A percentile compares a stretch with the other conserved stretches of the same genome.
These are phyloP conservation scores for Marasmius sp. DNA, from an alignment of 1,284 basidiomycete species.

Conservation along the genomic window DNA sequence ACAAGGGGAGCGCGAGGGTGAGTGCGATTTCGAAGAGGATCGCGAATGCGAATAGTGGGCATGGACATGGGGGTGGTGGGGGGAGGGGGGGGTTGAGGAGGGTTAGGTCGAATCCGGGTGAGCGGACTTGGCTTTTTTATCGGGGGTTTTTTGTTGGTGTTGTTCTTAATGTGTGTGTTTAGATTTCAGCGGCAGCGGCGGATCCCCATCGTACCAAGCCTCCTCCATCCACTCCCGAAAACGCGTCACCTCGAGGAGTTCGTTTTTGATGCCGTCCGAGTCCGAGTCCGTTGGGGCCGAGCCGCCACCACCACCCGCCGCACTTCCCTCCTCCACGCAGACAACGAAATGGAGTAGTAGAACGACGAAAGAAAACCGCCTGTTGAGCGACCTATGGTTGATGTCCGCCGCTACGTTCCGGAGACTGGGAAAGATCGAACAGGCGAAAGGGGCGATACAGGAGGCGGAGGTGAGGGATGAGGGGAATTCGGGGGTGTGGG, in stretches of 20 bases:
- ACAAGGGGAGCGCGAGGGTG: conserved; percentile 70
- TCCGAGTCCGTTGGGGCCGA: conserved; percentile 35
- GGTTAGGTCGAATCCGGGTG: conserved; percentile 66
- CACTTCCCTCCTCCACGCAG: conserved; percentile 36
- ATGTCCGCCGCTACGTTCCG: conserved; percentile 94
- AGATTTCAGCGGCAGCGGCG: conserved; percentile 68
- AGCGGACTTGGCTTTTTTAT: conserved; percentile 11
- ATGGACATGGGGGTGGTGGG: conserved; percentile 64
- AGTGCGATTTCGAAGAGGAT: conserved; percentile 76
- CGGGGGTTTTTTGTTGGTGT: not conserved
- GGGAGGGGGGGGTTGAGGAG: conserved; percentile 56
- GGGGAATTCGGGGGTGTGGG: conserved; percentile 89
- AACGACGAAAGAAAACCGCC: conserved; percentile 62
- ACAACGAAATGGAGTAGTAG: conserved; percentile 43
- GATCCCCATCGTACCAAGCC: conserved; percentile 70
- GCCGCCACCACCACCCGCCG: conserved; percentile 40
- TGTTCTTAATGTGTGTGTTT: conserved; percentile 5
- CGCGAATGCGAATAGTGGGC: too few species aligned
- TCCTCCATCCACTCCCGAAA: conserved; percentile 55
- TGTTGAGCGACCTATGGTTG: conserved; percentile 90
- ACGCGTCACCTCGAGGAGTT: conserved; percentile 1
- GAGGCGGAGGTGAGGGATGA: conserved; percentile 93
- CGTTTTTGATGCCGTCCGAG: conserved; percentile 4
- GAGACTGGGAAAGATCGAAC: conserved; percentile 84
- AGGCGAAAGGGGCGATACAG: conserved; percentile 88